phyloP scores from a whole-genome alignment of 2,329 filamentous ascomycete genomes.

The Nigrograna mackinnonii region DNA sequence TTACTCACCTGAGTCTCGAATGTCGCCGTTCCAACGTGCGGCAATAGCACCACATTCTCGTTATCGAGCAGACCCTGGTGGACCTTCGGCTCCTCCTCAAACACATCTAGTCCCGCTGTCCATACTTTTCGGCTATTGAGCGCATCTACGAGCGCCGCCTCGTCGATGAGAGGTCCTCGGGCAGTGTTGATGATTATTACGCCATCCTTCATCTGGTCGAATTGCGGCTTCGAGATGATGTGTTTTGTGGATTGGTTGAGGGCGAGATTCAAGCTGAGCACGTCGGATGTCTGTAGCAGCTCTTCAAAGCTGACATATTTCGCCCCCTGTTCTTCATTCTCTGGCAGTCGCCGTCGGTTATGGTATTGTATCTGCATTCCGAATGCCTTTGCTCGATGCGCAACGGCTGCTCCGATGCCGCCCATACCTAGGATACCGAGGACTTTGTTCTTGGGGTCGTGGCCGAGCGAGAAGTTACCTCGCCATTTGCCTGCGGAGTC shows the following conservation, averaged over 20 bases:
- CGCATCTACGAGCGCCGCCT: slow-evolving; percentile 57
- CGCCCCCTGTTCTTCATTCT: slow-evolving; percentile 46
- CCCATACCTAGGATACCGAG: slow-evolving; percentile 65
- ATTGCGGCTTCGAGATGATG: slow-evolving; percentile 55
- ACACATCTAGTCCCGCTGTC: slow-evolving; percentile 61
- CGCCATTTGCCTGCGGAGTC: slow-evolving; percentile 44
- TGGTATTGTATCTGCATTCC: slow-evolving; percentile 64
- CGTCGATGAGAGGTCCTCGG: slow-evolving; percentile 60
- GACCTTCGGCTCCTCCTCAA: slow-evolving; percentile 59
- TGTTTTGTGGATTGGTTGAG: slow-evolving; percentile 55
- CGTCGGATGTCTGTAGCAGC: slow-evolving; percentile 56
- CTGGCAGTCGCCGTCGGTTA: slow-evolving; percentile 51
- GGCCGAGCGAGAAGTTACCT: slow-evolving; percentile 52
- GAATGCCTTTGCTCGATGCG: slow-evolving; percentile 54
- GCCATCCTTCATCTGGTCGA: slow-evolving; percentile 59
- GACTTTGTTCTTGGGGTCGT: slow-evolving; percentile 56
- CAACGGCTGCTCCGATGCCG: slow-evolving; percentile 58
- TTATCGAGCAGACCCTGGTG: slow-evolving; percentile 55
- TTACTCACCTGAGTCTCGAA: slow-evolving; percentile 58
- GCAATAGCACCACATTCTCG: slow-evolving; percentile 58
- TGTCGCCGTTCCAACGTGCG: slow-evolving; percentile 64
- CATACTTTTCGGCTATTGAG: slow-evolving; percentile 59
- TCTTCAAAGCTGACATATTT: slow-evolving; percentile 61
- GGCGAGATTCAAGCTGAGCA: slow-evolving; percentile 59
- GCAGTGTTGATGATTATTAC: slow-evolving; percentile 63